Percentiles rank a stretch among this genome's conserved stretches.
These are phyloP conservation scores for Ceratocystis papillata DNA, from an alignment of 2,329 filamentous ascomycete genomes.

Conservation along the genomic window DNA sequence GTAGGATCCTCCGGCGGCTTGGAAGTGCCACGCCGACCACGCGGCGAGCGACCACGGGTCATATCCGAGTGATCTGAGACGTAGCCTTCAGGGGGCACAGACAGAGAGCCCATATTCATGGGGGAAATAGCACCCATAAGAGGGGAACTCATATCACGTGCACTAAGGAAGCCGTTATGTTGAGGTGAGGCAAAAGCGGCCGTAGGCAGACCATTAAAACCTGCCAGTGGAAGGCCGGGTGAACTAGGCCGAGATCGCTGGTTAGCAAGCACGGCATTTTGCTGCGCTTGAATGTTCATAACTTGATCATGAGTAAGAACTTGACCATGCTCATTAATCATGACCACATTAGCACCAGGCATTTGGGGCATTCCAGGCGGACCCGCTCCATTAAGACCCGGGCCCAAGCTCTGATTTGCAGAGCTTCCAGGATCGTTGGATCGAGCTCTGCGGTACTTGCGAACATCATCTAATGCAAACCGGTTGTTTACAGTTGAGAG, in stretches of 20 bases:
- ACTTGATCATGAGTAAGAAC: constrained; percentile 77
- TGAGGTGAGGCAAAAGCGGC: constrained; percentile 74
- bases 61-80: constrained; percentile 91
- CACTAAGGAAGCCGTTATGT: constrained; percentile 85
- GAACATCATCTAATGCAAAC: constrained; percentile 90
- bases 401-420: constrained; percentile 38
- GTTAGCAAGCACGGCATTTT: constrained; percentile 47
- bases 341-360: constrained; percentile 68
- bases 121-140: constrained; percentile 59
- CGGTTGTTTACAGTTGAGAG: constrained; percentile 97
- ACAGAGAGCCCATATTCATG: constrained; percentile 62
- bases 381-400: constrained; percentile 29
- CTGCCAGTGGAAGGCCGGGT: constrained; percentile 64
- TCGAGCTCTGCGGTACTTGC: constrained; percentile 84
- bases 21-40: constrained; percentile 83
- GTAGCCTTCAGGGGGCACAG: constrained; percentile 68
- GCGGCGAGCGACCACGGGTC: constrained; percentile 77
- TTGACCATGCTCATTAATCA: constrained; percentile 91
- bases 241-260: constrained; percentile 81
- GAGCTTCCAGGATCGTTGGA: constrained; percentile 59
- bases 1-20: constrained; percentile 98
- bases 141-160: constrained; percentile 67
- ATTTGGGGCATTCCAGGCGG: constrained; percentile 48
- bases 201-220: constrained; percentile 35
- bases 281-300: constrained; percentile 64